Evolutionary conservation across 306 rosid species (phyloP).

Genomic region (Vicia sativa): DNA sequence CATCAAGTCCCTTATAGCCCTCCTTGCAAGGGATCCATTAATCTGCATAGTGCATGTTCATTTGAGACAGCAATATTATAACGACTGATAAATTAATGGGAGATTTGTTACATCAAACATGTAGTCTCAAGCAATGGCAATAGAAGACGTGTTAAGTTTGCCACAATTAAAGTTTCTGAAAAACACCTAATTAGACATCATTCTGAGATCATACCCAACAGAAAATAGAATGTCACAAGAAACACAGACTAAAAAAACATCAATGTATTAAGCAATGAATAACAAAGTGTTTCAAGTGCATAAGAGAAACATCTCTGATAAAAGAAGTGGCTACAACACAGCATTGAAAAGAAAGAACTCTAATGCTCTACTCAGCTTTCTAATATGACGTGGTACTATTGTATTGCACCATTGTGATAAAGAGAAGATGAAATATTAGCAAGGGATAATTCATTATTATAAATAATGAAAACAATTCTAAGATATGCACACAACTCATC

Average conservation of each 20-base stretch:
- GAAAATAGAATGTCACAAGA: background rate
- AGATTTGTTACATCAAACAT: background rate
- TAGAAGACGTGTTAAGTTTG: no score
- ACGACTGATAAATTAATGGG: background rate
- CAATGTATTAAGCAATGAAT: background rate
- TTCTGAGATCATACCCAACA: background rate
- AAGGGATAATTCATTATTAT: no score
- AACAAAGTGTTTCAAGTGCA: background rate
- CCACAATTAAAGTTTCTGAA: no score
- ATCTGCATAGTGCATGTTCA: constrained; percentile 41
- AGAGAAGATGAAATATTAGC: no score
- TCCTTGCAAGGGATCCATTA: constrained; percentile 71
- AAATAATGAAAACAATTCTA: no score
- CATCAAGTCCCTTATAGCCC: constrained; percentile 67
- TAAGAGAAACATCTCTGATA: background rate
- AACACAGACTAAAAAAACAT: background rate
- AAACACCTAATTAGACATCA: no score
- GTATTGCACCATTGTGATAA: no score
- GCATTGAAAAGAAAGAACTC: background rate
- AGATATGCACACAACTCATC: no score
- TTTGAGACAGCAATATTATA: background rate
- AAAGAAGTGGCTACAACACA: background rate
- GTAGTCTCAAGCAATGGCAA: background rate
- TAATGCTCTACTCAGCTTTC: no score
- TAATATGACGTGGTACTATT: no score